These are phyloP conservation scores for Peterozyma xylosa DNA, from an alignment of 805 yeast species.

Conservation along the genomic window DNA sequence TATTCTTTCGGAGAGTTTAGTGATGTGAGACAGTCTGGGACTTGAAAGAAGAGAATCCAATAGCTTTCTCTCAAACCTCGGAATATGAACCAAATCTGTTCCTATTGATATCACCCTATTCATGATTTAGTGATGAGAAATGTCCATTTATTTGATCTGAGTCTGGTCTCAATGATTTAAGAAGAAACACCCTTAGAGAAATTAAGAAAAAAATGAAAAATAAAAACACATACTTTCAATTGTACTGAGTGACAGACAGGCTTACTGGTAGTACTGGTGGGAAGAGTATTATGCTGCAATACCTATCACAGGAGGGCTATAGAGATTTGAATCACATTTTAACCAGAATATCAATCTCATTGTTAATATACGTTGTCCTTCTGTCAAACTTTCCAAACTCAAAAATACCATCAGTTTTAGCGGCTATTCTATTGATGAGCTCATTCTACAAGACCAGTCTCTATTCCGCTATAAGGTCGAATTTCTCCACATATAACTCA, in stretches of 20 bases:
- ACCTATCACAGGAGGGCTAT: neutral
- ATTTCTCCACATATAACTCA: constrained; percentile 6
- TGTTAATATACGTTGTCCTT: constrained; percentile 19
- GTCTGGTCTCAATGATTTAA: too few species aligned
- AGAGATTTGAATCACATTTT: constrained; percentile 11
- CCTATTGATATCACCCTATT: constrained; percentile 41
- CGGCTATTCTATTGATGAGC: constrained; percentile 20
- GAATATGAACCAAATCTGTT: constrained; percentile 41
- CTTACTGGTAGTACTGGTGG: too few species aligned
- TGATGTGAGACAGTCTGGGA: constrained; percentile 16
- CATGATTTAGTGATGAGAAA: too few species aligned
- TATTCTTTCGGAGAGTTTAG: constrained; percentile 36
- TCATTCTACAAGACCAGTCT: constrained; percentile 18
- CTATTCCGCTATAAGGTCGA: constrained; percentile 4
- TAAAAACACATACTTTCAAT: too few species aligned
- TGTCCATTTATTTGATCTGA: too few species aligned
- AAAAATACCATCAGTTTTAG: constrained; percentile 15
- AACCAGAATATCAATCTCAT: constrained; percentile 19
- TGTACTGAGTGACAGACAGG: too few species aligned
- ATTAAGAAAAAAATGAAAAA: too few species aligned
- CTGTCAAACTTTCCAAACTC: constrained; percentile 16
- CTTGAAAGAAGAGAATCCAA: constrained; percentile 24
- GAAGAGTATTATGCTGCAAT: too few species aligned
- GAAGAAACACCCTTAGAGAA: too few species aligned
- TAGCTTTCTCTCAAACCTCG: constrained; percentile 39